Evolutionary conservation across 129 eudicot species (phyloP), one percentile per base, ranked within the genome.

Genomic region (Helichrysum umbraculigerum): DNA sequence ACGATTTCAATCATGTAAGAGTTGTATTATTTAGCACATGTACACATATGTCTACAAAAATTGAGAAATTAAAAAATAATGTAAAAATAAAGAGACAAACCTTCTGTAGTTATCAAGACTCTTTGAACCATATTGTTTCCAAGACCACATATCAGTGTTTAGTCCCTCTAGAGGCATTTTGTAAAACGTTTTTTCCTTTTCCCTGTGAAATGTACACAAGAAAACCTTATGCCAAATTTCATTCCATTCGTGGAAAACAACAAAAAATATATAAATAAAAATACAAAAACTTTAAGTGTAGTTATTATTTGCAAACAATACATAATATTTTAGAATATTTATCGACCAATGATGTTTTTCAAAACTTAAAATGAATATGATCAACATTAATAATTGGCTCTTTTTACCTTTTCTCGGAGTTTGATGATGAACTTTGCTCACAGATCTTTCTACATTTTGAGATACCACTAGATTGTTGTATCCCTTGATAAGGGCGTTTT

Each of bases 81-180:
- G 21, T 34, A 73, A 21, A 57, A 32, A 14, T 12, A 20, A 28
- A n/a, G 28, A 39, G 41, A 10, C 29, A 42, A 19, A 92, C 98
- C 98, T 90, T 68, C 92, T 92, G 65, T 96, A 93, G 67, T 90
- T 95, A 69, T 86, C 83, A 41, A 86, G 74, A 76, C 85, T 93
- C 86, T 93, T 90, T 71, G 85, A 88, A 16, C 96, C 96, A 81
- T 93, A 90, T 83, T 90, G 88, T 76, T 86, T 83, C 98, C 98
- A 93, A 61, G 92, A 87, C 95, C 94, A 93, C 80, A 73, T 72
- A 71, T 93, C 96, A 41, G 88, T 83, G 68, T 92, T 85, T 52
- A 88, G 62, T 21, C 88, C 92, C 70, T 88, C 86, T 5, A 85
- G 86, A 29, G 98, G 89, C 42, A 93, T 92, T 75, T 93, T 92